Conservation (phyloP, 108 stramenopile genomes). For the Cyclotella distinguenda region DNA sequence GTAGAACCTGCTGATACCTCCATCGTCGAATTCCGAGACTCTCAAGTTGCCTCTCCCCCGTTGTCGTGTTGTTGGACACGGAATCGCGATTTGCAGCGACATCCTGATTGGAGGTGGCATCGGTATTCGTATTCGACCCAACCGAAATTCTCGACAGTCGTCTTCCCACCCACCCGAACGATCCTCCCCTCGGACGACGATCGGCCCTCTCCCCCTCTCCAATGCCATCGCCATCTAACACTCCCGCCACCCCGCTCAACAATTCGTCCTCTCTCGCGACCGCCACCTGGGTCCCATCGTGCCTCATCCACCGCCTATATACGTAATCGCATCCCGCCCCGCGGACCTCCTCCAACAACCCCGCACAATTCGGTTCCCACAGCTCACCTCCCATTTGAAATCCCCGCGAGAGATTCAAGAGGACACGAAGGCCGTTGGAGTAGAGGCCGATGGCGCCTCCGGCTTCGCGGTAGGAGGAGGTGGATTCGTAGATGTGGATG, state of each 20-base stretch:
- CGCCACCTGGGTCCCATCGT: slow-evolving; percentile 64
- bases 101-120: neutral
- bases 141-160: neutral
- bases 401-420: slow-evolving; percentile 41
- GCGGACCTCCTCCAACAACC: slow-evolving; percentile 32
- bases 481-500: slow-evolving; percentile 50
- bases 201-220: slow-evolving; percentile 5
- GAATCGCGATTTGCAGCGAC: neutral
- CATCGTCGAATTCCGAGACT: slow-evolving; percentile 64
- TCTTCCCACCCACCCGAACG: neutral
- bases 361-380: slow-evolving; percentile 7
- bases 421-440: slow-evolving; percentile 65
- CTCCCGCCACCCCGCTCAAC: slow-evolving; percentile 14
- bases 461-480: slow-evolving; percentile 39
- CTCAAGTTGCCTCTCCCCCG: slow-evolving; percentile 38
- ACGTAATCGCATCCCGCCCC: slow-evolving; percentile 58
- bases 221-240: too few relatives aligned
- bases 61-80: neutral
- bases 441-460: slow-evolving; percentile 70
- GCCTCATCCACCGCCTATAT: slow-evolving; percentile 61
- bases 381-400: slow-evolving; percentile 1
- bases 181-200: slow-evolving; percentile 30
- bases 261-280: slow-evolving; percentile 56
- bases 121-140: neutral
- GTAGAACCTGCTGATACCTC: slow-evolving; percentile 55